These are phyloP conservation scores for Stemphylium beticola DNA, from an alignment of 2,329 filamentous ascomycete genomes.

Conservation along the genomic window DNA sequence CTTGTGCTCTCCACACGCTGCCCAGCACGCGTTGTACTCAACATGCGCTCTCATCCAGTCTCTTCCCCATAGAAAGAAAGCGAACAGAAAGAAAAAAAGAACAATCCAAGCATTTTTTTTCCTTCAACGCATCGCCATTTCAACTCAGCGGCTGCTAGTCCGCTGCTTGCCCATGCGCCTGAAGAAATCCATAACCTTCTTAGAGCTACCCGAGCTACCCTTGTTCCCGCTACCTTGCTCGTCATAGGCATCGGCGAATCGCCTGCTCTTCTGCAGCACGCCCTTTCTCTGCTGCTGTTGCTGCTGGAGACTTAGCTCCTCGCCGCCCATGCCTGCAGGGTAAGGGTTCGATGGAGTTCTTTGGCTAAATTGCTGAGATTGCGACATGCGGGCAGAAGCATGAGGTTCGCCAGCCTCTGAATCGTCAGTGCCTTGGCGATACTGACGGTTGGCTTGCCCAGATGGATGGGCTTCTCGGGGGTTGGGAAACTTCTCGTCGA, in stretches of 20 bases:
- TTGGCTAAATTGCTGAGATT: slow-evolving; percentile 26
- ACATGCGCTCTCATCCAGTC: background rate
- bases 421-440: slow-evolving; percentile 41
- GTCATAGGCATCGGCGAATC: slow-evolving; percentile 88
- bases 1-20: background rate
- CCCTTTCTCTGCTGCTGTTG: slow-evolving; percentile 46
- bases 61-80: background rate
- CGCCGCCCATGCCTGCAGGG: slow-evolving; percentile 50
- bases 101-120: no score
- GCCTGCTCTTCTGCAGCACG: slow-evolving; percentile 82
- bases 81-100: no score
- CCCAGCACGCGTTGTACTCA: background rate
- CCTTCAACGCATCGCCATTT: background rate
- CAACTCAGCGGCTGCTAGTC: slow-evolving; percentile 15
- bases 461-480: slow-evolving; percentile 42
- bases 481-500: slow-evolving; percentile 47
- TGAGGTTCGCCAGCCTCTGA: slow-evolving; percentile 43
- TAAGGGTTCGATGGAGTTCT: slow-evolving; percentile 36
- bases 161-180: slow-evolving; percentile 81
- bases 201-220: slow-evolving; percentile 69
- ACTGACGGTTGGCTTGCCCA: slow-evolving; percentile 28
- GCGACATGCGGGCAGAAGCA: slow-evolving; percentile 19
- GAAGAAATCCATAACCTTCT: slow-evolving; percentile 99
- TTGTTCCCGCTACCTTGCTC: slow-evolving; percentile 50
- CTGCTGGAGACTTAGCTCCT: slow-evolving; percentile 26